phyloP scores from a whole-genome alignment of 169 alveolate genomes.

The Babesia ovis region DNA sequence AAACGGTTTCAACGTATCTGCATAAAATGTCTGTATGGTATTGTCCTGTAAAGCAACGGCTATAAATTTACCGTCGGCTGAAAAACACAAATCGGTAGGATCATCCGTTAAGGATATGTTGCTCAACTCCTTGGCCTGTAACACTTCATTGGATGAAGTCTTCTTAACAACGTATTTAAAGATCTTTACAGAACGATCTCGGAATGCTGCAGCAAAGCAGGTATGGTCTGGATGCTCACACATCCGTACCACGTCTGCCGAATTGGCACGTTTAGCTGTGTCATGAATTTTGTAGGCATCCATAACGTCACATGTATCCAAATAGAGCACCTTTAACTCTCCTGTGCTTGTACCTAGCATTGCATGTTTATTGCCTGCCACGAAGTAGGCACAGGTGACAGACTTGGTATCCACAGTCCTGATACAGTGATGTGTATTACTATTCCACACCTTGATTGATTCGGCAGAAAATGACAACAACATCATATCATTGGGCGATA shows the following conservation, averaged over 20 bases:
- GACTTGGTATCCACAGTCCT: constrained; percentile 17
- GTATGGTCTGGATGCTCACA: constrained; percentile 35
- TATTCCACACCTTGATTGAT: constrained; percentile 34
- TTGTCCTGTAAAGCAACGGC: constrained; percentile 80
- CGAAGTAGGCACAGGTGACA: constrained; percentile 38
- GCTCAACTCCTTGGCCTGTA: constrained; percentile 38
- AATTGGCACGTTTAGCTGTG: constrained; percentile 4
- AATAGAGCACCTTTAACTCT: constrained; percentile 26
- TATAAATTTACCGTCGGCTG: constrained; percentile 75
- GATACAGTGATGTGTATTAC: constrained; percentile 23
- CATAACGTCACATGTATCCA: constrained; percentile 37
- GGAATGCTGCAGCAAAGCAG: constrained; percentile 28
- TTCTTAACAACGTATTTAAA: constrained; percentile 8
- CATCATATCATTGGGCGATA: constrained; percentile 54
- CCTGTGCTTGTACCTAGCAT: constrained; percentile 38
- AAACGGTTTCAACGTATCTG: constrained; percentile 80
- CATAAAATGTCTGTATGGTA: constrained; percentile 77
- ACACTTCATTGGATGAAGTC: not conserved
- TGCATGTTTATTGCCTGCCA: constrained; percentile 35
- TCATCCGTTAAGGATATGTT: constrained; percentile 46
- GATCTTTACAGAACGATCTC: constrained; percentile 16
- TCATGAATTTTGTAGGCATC: constrained; percentile 16
- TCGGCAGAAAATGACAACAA: constrained; percentile 17
- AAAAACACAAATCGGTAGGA: constrained; percentile 66
- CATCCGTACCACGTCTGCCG: constrained; percentile 4